phyloP scores from a whole-genome alignment of 495 filamentous ascomycete species.

The Penicillium cataractarum region DNA sequence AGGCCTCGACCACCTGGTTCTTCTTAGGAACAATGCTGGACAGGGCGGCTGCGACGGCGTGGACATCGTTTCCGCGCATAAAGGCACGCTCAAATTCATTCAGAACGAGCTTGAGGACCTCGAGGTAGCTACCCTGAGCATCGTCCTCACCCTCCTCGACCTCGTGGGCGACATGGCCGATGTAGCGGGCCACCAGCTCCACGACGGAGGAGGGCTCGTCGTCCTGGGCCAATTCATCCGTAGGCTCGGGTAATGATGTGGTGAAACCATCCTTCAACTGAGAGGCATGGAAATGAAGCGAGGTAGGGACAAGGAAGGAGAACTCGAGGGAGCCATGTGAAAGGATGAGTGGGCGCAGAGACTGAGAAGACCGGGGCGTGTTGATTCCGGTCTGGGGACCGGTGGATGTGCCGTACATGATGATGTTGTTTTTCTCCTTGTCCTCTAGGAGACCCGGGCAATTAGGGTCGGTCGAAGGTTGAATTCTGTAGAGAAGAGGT shows the following conservation, averaged over 20 bases:
- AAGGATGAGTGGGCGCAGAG: constrained; percentile 84
- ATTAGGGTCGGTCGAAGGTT: constrained; percentile 14
- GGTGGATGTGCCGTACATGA: constrained; percentile 85
- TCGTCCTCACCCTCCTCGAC: constrained; percentile 91
- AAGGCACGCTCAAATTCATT: constrained; percentile 97
- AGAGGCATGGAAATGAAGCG: constrained; percentile 91
- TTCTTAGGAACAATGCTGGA: constrained; percentile 91
- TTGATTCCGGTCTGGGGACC: constrained; percentile 92
- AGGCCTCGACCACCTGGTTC: constrained; percentile 79
- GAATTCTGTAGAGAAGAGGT: not conserved
- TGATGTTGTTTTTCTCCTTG: constrained; percentile 25
- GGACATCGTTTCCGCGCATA: constrained; percentile 92
- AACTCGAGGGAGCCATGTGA: constrained; percentile 93
- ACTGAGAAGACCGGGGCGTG: constrained; percentile 90
- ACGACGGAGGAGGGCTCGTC: constrained; percentile 93
- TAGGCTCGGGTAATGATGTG: constrained; percentile 80
- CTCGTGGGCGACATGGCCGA: constrained; percentile 83
- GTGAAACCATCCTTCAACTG: constrained; percentile 87
- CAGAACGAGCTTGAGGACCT: constrained; percentile 84
- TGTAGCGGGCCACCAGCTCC: constrained; percentile 89
- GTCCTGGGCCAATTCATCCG: constrained; percentile 95
- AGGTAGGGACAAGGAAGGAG: constrained; percentile 91
- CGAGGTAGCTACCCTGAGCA: constrained; percentile 76
- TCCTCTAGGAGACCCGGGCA: constrained; percentile 20
- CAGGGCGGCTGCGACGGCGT: constrained; percentile 80